Conservation (phyloP, 2,329 filamentous ascomycete genomes). For the Phaeosphaeria sp. region DNA sequence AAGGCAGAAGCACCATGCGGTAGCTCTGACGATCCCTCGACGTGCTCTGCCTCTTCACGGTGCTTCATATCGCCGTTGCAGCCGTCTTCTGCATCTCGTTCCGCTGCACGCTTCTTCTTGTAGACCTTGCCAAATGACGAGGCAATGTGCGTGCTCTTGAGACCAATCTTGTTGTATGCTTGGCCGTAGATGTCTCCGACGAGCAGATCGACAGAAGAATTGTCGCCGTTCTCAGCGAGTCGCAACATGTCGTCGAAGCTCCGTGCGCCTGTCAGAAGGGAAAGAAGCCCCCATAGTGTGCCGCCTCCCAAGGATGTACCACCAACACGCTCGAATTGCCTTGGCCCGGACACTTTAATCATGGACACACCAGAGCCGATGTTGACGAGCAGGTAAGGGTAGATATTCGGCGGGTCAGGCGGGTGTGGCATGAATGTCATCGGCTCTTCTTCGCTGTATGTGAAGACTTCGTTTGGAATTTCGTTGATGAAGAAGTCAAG, state of each 20-base stretch:
- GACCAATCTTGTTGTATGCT: conserved; percentile 93
- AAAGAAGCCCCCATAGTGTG: conserved; percentile 95
- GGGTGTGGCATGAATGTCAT: conserved; percentile 85
- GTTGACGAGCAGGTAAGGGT: conserved; percentile 97
- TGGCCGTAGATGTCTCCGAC: conserved; percentile 98
- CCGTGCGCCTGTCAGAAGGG: conserved; percentile 87
- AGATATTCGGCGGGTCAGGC: conserved; percentile 70
- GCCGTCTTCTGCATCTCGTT: conserved; percentile 76
- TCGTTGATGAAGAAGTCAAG: conserved; percentile 99
- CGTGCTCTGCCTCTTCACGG: conserved; percentile 45
- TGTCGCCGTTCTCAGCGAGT: conserved; percentile 90
- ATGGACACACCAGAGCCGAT: conserved; percentile 97
- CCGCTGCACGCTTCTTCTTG: conserved; percentile 85
- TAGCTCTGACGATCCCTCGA: conserved; percentile 35
- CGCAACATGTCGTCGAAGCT: conserved; percentile 98
- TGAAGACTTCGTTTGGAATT: conserved; percentile 96
- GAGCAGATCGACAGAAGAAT: conserved; percentile 91
- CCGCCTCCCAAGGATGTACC: conserved; percentile 94
- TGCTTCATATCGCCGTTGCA: conserved; percentile 59
- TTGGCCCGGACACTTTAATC: conserved; percentile 92
- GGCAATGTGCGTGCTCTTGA: conserved; percentile 95
- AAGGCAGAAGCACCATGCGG: conserved; percentile 61
- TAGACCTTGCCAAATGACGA: conserved; percentile 98
- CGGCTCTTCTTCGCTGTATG: conserved; percentile 81
- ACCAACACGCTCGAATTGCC: conserved; percentile 87